Base-by-base conservation (phyloP, 805 yeast species). In the Torulaspora maleeae region DNA sequence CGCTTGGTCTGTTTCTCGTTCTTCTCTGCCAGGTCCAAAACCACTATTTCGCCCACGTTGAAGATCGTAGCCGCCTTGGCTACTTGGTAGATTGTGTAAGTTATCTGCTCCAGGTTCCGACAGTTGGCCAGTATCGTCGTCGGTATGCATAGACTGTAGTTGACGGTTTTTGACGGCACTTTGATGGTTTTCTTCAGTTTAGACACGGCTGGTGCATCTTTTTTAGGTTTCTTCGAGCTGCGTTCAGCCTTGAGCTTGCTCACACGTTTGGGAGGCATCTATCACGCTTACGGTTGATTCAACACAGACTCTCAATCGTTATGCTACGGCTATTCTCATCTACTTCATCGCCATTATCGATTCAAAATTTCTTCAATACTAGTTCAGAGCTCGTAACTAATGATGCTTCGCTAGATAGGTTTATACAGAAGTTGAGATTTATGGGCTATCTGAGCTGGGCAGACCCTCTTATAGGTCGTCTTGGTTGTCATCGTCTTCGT, bases 31-130 rank as follows among this genome's bases (percentile, higher is more conserved):
- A 79, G 67, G 49, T 86, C 85, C 55, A 86, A 70, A 1, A 90
- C 70, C 3, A 89, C 79, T 25, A 90, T 72, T 59, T 90, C 97
- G 4, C 78, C 76, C 5, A 86, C 87, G 43, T 79, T 76, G 62
- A 74, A 88, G 1, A 79, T 70, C 24, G 85, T 77, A 3, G 88
- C 83, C 2, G 82, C 79, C 56, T 83, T 79, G 10, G 95, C 90
- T 12, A 90, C 73, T 63, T 88, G 95, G 56, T 89, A 85, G 1
- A 85, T 80, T 1, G 79, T 72, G 47, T 77, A 71, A 0, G 95
- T 88, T 11, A 79, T 80, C 60, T 88, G 95, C 50, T 82, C 82
- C 40, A 86, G 67, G 52, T 82, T 82, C 30, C 66, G 67, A 38
- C 91, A 83, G 55, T 80, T 77, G 5, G 77, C 58, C 1, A 88